phyloP scores from a whole-genome alignment of 164 flowering plant species.

The Berberis thunbergii region DNA sequence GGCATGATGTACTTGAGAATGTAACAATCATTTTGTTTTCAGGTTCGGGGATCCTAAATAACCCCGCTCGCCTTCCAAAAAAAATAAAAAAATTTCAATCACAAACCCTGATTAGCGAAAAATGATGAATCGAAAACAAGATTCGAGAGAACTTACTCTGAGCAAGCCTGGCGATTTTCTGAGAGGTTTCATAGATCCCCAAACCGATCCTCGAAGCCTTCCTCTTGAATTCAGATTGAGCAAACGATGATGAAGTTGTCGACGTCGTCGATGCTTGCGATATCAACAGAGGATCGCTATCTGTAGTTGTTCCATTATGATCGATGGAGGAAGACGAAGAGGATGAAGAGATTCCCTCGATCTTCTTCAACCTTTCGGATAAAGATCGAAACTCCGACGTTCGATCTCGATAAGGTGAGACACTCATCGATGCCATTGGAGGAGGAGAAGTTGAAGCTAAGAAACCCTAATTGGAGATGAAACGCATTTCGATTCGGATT shows the following conservation, averaged over 20 bases:
- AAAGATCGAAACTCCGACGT: slow-evolving; percentile 73
- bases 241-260: slow-evolving; percentile 5
- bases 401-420: slow-evolving; percentile 46
- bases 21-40: no score
- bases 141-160: slow-evolving; percentile 29
- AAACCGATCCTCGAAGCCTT: slow-evolving; percentile 64
- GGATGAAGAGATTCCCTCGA: slow-evolving; percentile 23
- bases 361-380: slow-evolving; percentile 47
- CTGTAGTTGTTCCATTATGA: background rate
- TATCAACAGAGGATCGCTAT: background rate
- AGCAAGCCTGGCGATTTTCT: slow-evolving; percentile 61
- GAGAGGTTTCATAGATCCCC: slow-evolving; percentile 61
- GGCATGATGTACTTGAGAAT: no score
- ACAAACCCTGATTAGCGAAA: background rate
- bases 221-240: slow-evolving; percentile 65
- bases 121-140: background rate
- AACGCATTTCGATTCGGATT: no score
- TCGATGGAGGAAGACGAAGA: background rate
- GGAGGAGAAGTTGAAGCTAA: no score
- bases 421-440: background rate
- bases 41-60: no score
- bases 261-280: background rate
- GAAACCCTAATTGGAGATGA: no score
- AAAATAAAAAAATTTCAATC: no score
- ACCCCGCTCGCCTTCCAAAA: no score